phyloP scores from a whole-genome alignment of 345 rosid genomes.

The Punica granatum region DNA sequence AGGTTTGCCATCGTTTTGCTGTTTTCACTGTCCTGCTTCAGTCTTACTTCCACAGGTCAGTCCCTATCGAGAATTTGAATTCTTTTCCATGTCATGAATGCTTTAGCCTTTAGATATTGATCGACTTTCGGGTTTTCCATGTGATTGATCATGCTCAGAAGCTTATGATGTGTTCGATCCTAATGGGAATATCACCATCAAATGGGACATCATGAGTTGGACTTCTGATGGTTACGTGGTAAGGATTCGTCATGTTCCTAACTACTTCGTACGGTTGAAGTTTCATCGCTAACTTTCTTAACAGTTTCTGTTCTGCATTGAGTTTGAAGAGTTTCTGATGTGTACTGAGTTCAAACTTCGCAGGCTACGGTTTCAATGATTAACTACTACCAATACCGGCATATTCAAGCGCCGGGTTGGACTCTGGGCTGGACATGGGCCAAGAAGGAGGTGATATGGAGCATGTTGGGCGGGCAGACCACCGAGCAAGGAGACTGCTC shows the following conservation, averaged over 20 bases:
- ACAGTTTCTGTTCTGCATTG: too few relatives aligned
- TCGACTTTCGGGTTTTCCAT: not conserved
- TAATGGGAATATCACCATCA: conserved; percentile 80
- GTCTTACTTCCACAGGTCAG: conserved; percentile 3
- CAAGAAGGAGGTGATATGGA: conserved; percentile 86
- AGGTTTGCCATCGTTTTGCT: not conserved
- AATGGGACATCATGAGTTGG: conserved; percentile 95
- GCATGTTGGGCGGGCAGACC: conserved; percentile 68
- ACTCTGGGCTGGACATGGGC: conserved; percentile 90
- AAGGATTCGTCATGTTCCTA: conserved; percentile 19
- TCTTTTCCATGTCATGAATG: not conserved
- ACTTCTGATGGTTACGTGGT: conserved; percentile 92
- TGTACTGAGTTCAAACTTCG: conserved; percentile 3
- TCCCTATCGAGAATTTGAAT: not conserved
- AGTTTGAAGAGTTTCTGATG: not conserved
- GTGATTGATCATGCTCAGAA: conserved; percentile 24
- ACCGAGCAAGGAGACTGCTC: conserved; percentile 96
- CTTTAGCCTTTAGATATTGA: not conserved
- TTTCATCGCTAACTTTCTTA: too few relatives aligned
- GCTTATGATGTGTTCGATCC: conserved; percentile 94
- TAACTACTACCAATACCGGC: conserved; percentile 88
- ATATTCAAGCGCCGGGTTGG: conserved; percentile 87
- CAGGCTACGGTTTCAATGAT: conserved; percentile 78
- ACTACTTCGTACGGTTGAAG: not conserved
- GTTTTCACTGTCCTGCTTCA: not conserved